Base-by-base conservation (phyloP, 1,139 yeast genomes). In the Candida sp. region DNA sequence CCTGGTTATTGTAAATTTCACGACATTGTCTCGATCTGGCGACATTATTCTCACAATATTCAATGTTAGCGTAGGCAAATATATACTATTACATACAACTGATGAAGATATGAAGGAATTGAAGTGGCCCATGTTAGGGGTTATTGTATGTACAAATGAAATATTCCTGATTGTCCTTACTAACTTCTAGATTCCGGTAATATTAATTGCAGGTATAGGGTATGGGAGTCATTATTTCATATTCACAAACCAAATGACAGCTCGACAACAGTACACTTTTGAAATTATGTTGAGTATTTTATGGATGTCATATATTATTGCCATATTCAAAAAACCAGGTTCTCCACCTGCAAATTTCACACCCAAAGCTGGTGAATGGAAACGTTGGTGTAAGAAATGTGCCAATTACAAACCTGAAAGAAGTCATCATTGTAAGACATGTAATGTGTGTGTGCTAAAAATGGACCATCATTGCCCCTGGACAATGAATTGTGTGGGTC, bases 401-500 rank as follows among this genome's bases (percentile, higher is more conserved):
- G 60, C 68, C 38, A 83, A 81, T 39, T 90, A 96, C 95, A 93
- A 93, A 60, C 99, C 99, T 0, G 98, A 93, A 60, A 68, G 99
- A 45, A 78, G 87, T 46, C 99, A 93, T 59, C 98, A 93, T 62
- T 93, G 99, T 47, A 82, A 87, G 0, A 66, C 79, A 22, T 82
- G 95, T 51, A 75, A 81, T 8, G 66, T 64, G 42, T 93, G 99
- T 63, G 75, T 87, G 1, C 70, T 93, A 43, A 71, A 76, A 47
- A 85, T 85, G 93, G 95, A 86, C 64, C 99, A 93, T 58, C 95
- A 87, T 64, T 93, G 99, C 60, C 98, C 99, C 0, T 93, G 99
- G 99, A 90, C 93, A 59, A 82, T 96, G 4, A 73, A 81, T 9
- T 93, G 99, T 61, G 80, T 95, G 44, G 99, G 99, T 0, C 83